Base-by-base conservation (phyloP, 345 rosid species). In the Boechera retrofracta region DNA sequence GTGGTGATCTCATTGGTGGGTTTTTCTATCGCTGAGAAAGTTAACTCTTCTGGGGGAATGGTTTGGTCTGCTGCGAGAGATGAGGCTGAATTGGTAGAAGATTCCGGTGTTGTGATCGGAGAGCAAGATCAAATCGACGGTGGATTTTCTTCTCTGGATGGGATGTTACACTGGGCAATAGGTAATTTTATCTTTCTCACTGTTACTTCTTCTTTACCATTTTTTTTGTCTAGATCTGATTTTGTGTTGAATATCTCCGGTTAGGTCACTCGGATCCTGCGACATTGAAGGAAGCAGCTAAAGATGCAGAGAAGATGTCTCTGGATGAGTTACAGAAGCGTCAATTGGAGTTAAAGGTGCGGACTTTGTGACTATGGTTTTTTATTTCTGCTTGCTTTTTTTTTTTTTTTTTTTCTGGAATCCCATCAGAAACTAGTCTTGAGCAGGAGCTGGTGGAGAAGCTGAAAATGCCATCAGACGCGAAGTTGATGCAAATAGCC, bases 81-180 rank as follows among this genome's bases (percentile, higher is more conserved):
- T 59, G 91, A 89, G 79, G 71, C 83, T 21, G 91, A 87, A 81
- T 80, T 89, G 51, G 77, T 81, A 38, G 83, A 78, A 73, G 85
- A 82, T 76, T 62, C 87, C 52, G 81, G 83, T 24, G 67, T 69
- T 29, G 82, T 76, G 0, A 83, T 81, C 75, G 79, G 81, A 65
- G 87, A 83, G 44, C 83, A 33, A 24, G 91, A 85, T 24, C 88
- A 83, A 59, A 66, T 86, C 16, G 99, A 95, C 62, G 96, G 98
- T 47, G 97, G 96, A n/a, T 92, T 92, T 56, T 89, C 98, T 76
- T 87, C 98, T 26, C 85, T 95, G 2, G 99, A 95, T 5, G 92
- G 97, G 57, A 92, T 95, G 94, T 69, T 95, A 73, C 96, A 89
- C 77, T 95, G 99, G 99, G 99, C 97, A 29, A 92, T 95, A 64